phyloP scores from a whole-genome alignment of 176 grass and related monocot species.

The Oryza rufipogon region DNA sequence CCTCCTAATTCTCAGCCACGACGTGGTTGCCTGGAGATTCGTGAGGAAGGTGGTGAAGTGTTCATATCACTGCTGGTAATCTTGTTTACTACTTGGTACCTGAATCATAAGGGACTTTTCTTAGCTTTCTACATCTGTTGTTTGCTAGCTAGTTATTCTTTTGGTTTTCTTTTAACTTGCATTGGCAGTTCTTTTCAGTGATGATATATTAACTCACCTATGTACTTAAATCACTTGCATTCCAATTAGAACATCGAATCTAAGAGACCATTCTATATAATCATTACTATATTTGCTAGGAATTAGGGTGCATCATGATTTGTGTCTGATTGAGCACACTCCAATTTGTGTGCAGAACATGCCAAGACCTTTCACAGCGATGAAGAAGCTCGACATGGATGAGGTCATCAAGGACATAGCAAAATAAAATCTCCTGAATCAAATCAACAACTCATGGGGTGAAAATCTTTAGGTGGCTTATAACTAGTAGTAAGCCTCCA shows the following conservation, averaged over 20 bases:
- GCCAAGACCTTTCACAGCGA: slow-evolving; percentile 68
- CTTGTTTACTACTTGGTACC: background rate
- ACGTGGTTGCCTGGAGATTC: slow-evolving; percentile 86
- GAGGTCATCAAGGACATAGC: slow-evolving; percentile 68
- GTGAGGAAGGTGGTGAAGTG: slow-evolving; percentile 66
- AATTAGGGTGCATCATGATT: slow-evolving; percentile 3
- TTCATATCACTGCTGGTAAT: slow-evolving; percentile 88
- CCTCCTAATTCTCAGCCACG: slow-evolving; percentile 61
- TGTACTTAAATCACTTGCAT: background rate
- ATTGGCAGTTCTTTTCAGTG: background rate
- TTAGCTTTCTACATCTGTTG: background rate
- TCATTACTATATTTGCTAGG: background rate
- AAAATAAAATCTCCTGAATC: slow-evolving; percentile 61
- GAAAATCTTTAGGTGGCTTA: background rate
- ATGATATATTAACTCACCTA: background rate
- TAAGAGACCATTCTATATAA: background rate
- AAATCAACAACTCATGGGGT: slow-evolving; percentile 1
- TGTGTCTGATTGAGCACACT: background rate
- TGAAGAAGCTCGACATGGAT: slow-evolving; percentile 86
- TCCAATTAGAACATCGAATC: background rate
- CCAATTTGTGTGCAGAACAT: slow-evolving; percentile 60
- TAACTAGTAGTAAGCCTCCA: background rate
- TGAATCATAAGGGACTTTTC: background rate
- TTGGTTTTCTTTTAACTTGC: background rate
- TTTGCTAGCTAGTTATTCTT: background rate